Evolutionary conservation across 73 alveolate genomes (phyloP), one percentile per base, ranked within the genome.

Genomic region (Paramecium pentaurelia): DNA sequence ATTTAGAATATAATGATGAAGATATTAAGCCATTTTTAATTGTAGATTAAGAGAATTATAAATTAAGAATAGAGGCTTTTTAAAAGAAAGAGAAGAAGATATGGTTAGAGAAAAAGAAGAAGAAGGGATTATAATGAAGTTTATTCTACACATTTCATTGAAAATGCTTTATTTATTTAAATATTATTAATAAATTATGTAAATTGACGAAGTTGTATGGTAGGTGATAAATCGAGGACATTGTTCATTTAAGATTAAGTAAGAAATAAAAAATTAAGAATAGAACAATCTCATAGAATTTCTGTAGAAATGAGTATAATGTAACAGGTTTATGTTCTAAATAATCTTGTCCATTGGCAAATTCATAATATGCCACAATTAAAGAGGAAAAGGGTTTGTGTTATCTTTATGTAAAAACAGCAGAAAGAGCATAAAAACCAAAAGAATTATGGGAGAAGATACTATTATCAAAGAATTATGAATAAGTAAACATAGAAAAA

Each of bases 281-380:
- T 96, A 95, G 99, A 96, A 97, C 99, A 28, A 97, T 92, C 75
- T 93, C 99, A 22, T 94, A 97, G 84, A 95, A 95, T 58, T 97
- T 97, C 96, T 98, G 99, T 96, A 77, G 99, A 32, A 98, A 97
- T 94, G 98, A 95, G 90, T 97, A 97, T 95, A 97, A 98, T 93
- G 98, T 98, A 86, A 99, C 99, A 11, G 99, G 99, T 22, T 96
- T 99, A 59, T 99, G 99, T 98, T 97, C 97, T 87, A 91, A 99
- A 92, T 95, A 95, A 87, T 95, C 99, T 0, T 99, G 99, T 92
- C 99, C 99, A 30, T 88, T 99, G 54, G 98, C 99, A 37, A 99
- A 99, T 96, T 94, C 97, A 10, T 91, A 98, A 54, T 98, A 97
- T 94, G 99, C 99, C 27, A 98, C 99, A 27, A 96, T 98, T 28